phyloP scores from a whole-genome alignment of 129 eudicot genomes.

The Rutidosis leptorrhynchoides region DNA sequence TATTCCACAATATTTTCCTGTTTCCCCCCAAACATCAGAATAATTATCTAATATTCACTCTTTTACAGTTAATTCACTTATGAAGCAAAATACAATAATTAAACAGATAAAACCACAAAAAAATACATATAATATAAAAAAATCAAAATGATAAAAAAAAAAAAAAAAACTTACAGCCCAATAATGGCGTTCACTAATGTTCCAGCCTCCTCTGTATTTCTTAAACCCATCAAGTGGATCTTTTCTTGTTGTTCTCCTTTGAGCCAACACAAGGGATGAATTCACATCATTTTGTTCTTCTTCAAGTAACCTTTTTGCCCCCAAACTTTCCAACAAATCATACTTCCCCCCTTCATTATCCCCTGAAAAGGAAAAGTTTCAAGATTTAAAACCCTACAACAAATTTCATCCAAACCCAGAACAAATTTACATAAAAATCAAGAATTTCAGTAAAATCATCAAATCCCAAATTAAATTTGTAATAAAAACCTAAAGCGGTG shows the following conservation, averaged over 20 bases:
- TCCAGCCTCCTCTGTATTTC: slow-evolving; percentile 73
- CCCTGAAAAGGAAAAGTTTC: neutral
- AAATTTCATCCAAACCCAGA: slow-evolving; percentile 1
- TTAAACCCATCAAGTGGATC: slow-evolving; percentile 69
- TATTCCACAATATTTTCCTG: neutral
- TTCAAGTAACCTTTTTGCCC: slow-evolving; percentile 43
- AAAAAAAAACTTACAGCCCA: slow-evolving; percentile 96
- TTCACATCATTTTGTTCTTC: slow-evolving; percentile 40
- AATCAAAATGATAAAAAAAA: neutral
- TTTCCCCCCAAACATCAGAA: neutral
- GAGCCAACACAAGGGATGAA: slow-evolving; percentile 76
- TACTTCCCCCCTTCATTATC: neutral
- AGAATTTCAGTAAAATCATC: neutral
- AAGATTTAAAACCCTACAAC: slow-evolving; percentile 14
- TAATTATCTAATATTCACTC: neutral
- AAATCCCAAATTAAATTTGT: slow-evolving; percentile 1
- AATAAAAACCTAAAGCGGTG: slow-evolving; percentile 21
- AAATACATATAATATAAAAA: neutral
- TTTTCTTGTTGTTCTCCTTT: slow-evolving; percentile 59
- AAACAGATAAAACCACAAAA: neutral
- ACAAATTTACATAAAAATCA: neutral
- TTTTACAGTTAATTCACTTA: neutral
- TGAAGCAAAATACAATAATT: neutral
- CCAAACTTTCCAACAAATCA: slow-evolving; percentile 18
- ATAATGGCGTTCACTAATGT: slow-evolving; percentile 75